phyloP scores from a whole-genome alignment of 331 rosid genomes.

The Dryas integrifolia region DNA sequence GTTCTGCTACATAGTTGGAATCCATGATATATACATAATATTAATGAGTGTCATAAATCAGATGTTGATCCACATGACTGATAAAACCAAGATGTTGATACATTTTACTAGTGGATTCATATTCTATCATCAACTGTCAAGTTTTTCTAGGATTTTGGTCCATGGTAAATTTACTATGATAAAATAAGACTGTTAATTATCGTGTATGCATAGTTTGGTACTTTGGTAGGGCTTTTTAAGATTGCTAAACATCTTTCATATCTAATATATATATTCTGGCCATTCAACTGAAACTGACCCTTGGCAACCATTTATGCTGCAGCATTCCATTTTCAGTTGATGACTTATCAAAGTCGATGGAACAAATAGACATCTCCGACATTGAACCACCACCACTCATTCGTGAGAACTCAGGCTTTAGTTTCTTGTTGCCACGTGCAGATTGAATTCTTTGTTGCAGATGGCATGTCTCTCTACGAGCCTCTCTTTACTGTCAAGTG shows the following conservation, averaged over 20 bases:
- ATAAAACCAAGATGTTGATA: too few relatives aligned
- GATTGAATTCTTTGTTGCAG: constrained; percentile 36
- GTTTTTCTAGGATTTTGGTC: background rate
- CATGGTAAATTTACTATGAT: background rate
- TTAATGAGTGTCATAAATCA: too few relatives aligned
- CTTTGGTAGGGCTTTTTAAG: background rate
- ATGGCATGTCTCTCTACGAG: background rate
- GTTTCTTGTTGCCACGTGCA: constrained; percentile 74
- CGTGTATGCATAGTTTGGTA: too few relatives aligned
- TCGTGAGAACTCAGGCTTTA: constrained; percentile 75
- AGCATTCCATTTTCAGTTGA: constrained; percentile 87
- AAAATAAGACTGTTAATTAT: background rate
- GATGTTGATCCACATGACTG: too few relatives aligned
- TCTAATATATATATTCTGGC: background rate
- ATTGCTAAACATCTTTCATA: background rate
- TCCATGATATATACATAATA: too few relatives aligned
- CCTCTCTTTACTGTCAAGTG: background rate
- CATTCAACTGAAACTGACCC: constrained; percentile 18
- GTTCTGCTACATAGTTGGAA: too few relatives aligned
- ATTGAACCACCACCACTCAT: constrained; percentile 69
- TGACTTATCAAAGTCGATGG: constrained; percentile 81
- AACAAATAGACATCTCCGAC: constrained; percentile 62
- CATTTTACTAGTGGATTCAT: too few relatives aligned
- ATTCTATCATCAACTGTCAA: background rate
- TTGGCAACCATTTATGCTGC: constrained; percentile 29